A percentile compares a stretch with the other conserved stretches of the same genome.
phyloP scores from a whole-genome alignment of 345 rosid species.

The Excoecaria agallocha region DNA sequence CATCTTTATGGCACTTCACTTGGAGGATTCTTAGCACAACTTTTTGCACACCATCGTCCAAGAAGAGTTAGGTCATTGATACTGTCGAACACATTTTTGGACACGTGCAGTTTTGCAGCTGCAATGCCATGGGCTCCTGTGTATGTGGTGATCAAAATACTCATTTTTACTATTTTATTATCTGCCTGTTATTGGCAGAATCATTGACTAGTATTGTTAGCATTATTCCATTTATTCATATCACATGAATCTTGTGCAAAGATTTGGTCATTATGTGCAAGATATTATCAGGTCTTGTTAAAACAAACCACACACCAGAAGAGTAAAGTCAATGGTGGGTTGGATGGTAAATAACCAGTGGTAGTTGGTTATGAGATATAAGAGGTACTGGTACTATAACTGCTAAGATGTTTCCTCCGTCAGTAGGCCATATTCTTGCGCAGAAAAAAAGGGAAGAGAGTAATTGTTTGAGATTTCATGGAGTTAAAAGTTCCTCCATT shows the following conservation, averaged over 20 bases:
- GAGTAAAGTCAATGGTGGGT: not conserved
- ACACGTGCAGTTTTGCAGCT: slow-evolving; percentile 75
- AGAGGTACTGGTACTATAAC: not conserved
- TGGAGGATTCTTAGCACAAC: slow-evolving; percentile 98
- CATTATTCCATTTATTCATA: not conserved
- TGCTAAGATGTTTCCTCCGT: not conserved
- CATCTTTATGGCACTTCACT: slow-evolving; percentile 98
- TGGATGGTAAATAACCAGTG: not conserved
- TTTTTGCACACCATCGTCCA: slow-evolving; percentile 97
- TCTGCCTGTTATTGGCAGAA: not conserved
- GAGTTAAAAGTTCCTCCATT: not conserved
- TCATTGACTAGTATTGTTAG: not conserved
- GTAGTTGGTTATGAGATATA: not conserved
- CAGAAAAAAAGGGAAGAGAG: not conserved
- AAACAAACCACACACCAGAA: not conserved
- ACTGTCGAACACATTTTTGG: slow-evolving; percentile 88
- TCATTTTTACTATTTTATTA: not conserved
- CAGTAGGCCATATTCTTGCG: not conserved
- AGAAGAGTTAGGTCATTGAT: slow-evolving; percentile 89
- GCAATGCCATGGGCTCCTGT: slow-evolving; percentile 99
- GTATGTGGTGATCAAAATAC: slow-evolving; percentile 46
- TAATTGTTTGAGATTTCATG: not conserved
- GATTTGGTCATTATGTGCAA: not conserved
- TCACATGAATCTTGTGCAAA: not conserved
- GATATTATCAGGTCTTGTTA: not conserved